A percentile compares a stretch with the other conserved stretches of the same genome.
These are phyloP conservation scores for Colletotrichum abscissum DNA, from an alignment of 2,329 filamentous ascomycete genomes.

Conservation along the genomic window DNA sequence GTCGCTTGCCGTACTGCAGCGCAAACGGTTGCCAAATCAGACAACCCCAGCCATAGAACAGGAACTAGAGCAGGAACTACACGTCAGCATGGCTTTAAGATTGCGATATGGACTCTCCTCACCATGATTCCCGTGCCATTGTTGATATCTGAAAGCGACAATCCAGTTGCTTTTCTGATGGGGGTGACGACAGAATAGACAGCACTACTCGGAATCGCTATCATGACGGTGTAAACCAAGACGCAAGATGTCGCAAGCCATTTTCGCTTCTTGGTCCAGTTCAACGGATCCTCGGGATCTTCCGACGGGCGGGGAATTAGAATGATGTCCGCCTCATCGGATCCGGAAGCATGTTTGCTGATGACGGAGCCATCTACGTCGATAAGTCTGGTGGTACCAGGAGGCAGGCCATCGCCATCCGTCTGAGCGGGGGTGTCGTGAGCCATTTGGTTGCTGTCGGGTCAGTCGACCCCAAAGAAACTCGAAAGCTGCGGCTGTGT, in stretches of 20 bases:
- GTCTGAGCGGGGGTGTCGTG: neutral
- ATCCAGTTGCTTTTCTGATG: slow-evolving; percentile 44
- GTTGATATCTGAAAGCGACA: slow-evolving; percentile 50
- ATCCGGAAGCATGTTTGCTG: slow-evolving; percentile 8
- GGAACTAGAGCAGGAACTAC: slow-evolving; percentile 39
- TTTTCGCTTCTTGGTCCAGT: slow-evolving; percentile 40
- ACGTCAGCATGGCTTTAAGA: neutral
- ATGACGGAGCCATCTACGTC: slow-evolving; percentile 18
- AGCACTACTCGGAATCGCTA: slow-evolving; percentile 51
- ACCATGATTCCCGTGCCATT: slow-evolving; percentile 52
- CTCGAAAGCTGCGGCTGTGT: neutral
- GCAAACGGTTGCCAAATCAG: slow-evolving; percentile 61
- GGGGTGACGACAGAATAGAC: slow-evolving; percentile 53
- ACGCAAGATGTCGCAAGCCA: slow-evolving; percentile 37
- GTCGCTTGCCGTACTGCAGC: slow-evolving; percentile 56
- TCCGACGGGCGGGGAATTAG: slow-evolving; percentile 40
- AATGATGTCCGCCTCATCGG: slow-evolving; percentile 36
- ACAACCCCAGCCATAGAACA: slow-evolving; percentile 57
- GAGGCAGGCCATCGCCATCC: neutral
- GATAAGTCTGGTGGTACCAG: slow-evolving; percentile 24
- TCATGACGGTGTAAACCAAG: slow-evolving; percentile 38
- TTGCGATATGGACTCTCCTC: neutral
- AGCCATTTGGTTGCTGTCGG: neutral
- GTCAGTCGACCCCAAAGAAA: too few species aligned
- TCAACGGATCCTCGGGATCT: slow-evolving; percentile 42